Evolutionary conservation across 1,284 basidiomycete species (phyloP).

Genomic region (Tilletia horrida): DNA sequence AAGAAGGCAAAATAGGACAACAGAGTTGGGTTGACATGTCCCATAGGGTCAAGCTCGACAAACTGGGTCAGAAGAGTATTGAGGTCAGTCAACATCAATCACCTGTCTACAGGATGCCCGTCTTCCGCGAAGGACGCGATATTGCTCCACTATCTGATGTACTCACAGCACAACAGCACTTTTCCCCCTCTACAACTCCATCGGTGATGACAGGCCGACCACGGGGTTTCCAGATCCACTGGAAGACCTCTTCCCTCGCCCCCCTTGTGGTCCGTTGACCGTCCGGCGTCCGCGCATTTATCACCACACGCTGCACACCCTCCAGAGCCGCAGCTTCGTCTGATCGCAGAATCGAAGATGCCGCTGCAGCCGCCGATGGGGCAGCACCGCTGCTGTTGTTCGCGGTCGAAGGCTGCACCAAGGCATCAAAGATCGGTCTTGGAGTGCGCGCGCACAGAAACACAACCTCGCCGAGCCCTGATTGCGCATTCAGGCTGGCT

Average conservation of each 20-base stretch:
- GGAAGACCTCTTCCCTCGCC: constrained; percentile 33
- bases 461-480: constrained; percentile 25
- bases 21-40: constrained; percentile 15
- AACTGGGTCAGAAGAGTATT: constrained; percentile 20
- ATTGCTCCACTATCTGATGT: not conserved
- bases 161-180: constrained; percentile 27
- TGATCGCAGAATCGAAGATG: constrained; percentile 23
- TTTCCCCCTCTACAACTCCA: not conserved
- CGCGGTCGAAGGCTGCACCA: not conserved
- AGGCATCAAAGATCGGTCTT: not conserved
- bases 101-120: too few relatives aligned
- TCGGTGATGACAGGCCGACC: constrained; percentile 4
- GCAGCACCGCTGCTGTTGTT: not conserved
- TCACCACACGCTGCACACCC: constrained; percentile 30
- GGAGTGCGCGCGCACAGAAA: constrained; percentile 26
- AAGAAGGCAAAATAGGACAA: constrained; percentile 30
- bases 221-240: constrained; percentile 33
- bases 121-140: constrained; percentile 3
- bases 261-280: constrained; percentile 15
- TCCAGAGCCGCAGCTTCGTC: constrained; percentile 30
- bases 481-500: too few relatives aligned
- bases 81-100: not conserved
- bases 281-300: constrained; percentile 16
- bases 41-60: constrained; percentile 27
- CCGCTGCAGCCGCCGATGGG: not conserved